Evolutionary conservation across 164 flowering plant species (phyloP).

Genomic region (Paratinospora sagittata): DNA sequence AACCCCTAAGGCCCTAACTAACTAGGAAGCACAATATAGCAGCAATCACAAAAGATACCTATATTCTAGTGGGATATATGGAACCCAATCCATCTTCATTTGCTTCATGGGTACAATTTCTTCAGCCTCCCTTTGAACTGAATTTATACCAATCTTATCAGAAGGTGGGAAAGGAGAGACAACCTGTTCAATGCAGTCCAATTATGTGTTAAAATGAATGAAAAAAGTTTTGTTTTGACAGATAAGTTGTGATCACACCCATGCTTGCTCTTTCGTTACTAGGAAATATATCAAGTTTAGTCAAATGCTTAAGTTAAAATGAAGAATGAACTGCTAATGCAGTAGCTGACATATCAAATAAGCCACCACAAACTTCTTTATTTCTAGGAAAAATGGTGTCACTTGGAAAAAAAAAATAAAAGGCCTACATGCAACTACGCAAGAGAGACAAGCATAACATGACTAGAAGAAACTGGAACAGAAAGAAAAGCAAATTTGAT

Average conservation of each 20-base stretch:
- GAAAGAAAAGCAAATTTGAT: no score
- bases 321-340: not conserved
- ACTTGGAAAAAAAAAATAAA: not conserved
- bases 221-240: not conserved
- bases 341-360: not conserved
- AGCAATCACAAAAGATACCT: conserved; percentile 36
- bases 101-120: conserved; percentile 93
- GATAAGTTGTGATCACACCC: not conserved
- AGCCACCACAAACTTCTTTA: not conserved
- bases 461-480: no score
- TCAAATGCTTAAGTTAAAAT: not conserved
- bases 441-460: no score
- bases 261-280: not conserved
- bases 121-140: conserved; percentile 90
- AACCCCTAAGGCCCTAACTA: not conserved
- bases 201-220: not conserved
- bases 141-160: conserved; percentile 90
- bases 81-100: conserved; percentile 99
- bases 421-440: no score
- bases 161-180: conserved; percentile 92
- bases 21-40: not conserved
- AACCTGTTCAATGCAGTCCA: conserved; percentile 40
- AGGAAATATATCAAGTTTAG: not conserved
- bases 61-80: conserved; percentile 79
- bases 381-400: not conserved